A percentile compares a stretch with the other conserved stretches of the same genome.
Evolutionary conservation across 345 rosid species (phyloP).

Genomic region (Nephelium lappaceum): DNA sequence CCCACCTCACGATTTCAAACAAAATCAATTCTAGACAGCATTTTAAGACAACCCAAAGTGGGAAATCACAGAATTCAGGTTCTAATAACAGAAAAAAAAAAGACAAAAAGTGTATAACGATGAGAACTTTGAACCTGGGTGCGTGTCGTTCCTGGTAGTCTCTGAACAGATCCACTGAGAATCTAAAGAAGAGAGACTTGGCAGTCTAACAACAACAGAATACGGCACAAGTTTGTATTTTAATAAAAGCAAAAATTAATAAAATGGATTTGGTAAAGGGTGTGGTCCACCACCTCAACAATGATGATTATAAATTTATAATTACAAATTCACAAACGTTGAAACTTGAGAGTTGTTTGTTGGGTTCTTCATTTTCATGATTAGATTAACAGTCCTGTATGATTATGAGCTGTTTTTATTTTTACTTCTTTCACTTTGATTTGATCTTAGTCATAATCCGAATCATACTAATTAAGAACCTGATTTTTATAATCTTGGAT

Average conservation of each 20-base stretch:
- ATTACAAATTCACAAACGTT: not conserved
- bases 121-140: slow-evolving; percentile 1
- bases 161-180: slow-evolving; percentile 13
- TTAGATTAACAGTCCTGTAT: not conserved
- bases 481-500: too few species aligned
- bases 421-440: not conserved
- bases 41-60: not conserved
- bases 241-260: not conserved
- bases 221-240: not conserved
- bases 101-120: not conserved
- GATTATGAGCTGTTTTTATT: not conserved
- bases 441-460: too few species aligned
- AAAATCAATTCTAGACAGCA: not conserved
- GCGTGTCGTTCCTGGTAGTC: not conserved
- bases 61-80: not conserved
- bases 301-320: not conserved
- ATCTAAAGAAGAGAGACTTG: not conserved
- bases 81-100: not conserved
- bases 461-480: too few species aligned
- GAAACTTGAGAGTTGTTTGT: not conserved
- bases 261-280: slow-evolving; percentile 12
- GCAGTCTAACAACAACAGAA: not conserved
- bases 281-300: slow-evolving; percentile 10
- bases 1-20: not conserved
- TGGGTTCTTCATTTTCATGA: not conserved